Base-by-base conservation (phyloP, 1,284 basidiomycete genomes). In the Ganoderma lucidum region DNA sequence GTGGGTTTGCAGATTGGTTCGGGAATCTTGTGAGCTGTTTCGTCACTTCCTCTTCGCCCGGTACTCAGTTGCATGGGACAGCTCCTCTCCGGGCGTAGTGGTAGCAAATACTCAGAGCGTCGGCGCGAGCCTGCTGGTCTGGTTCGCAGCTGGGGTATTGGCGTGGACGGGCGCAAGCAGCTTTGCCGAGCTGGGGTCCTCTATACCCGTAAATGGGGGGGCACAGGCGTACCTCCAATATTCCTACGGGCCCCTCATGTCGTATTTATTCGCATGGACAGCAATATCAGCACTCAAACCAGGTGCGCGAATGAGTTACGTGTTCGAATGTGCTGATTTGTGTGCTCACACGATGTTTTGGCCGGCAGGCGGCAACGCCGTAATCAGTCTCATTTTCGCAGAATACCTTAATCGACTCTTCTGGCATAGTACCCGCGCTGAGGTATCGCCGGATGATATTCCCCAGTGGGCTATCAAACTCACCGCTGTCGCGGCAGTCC, bases 131-230 rank as follows among this genome's bases (percentile, higher is more conserved):
- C 80, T 96, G 35, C 59, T 86, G 15, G 93, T 96, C 9, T 97
- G 95, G 95, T 74, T 93, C 12, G 82, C 87, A 3, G 91, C 93
- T 66, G 96, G 96, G 3, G 68, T 96, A 14, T 83, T 98, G 14
- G 95, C 89, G 2, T 98, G 96, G 96, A 97, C 96, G 5, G 96
- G 96, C 3, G 96, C 95, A 53, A 95, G 93, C 78, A 95, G 93
- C 74, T 97, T 92, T 78, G 95, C 95, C 9, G 95, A 97, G 81
- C 84, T 98, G 65, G 94, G 94, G 65, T 90, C 90, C 45, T 91
- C 88, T 68, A 95, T 95, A 82, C 96, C 91, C 66, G 85, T 93
- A 74, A 95, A 96, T 75, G 96, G 96, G 35, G 96, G 96, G 32
- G 91, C 96, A 17, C 96, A 98, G 79, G 96, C 92, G 19, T 94